These are phyloP conservation scores for Solanum chiquidenum DNA, from an alignment of 257 asterid species.

Conservation along the genomic window DNA sequence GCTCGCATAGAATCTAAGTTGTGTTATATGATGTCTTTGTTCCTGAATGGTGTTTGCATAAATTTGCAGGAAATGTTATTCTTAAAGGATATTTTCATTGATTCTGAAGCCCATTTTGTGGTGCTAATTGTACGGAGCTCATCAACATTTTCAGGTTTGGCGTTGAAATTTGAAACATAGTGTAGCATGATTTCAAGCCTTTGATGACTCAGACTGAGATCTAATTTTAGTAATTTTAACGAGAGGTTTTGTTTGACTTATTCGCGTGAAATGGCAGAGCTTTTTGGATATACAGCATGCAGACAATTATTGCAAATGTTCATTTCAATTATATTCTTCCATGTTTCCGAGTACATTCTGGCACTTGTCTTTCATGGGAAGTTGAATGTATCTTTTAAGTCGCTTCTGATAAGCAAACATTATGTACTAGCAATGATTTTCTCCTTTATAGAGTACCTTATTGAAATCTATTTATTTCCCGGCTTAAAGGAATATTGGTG, in stretches of 20 bases:
- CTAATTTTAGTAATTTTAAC: slow-evolving; percentile 11
- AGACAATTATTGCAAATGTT: slow-evolving; percentile 61
- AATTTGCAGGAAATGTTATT: slow-evolving; percentile 34
- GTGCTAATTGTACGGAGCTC: slow-evolving; percentile 22
- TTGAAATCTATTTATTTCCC: slow-evolving; percentile 29
- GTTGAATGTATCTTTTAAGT: slow-evolving; percentile 39
- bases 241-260: slow-evolving; percentile 9
- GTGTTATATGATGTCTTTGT: not conserved
- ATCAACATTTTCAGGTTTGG: slow-evolving; percentile 40
- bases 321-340: slow-evolving; percentile 58
- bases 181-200: not conserved
- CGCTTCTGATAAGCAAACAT: slow-evolving; percentile 72
- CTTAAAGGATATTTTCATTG: slow-evolving; percentile 15
- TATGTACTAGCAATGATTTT: slow-evolving; percentile 58
- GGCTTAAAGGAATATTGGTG: slow-evolving; percentile 24
- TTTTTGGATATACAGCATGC: slow-evolving; percentile 46
- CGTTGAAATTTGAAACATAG: not conserved
- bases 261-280: slow-evolving; percentile 49
- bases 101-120: slow-evolving; percentile 19
- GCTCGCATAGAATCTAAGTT: not conserved
- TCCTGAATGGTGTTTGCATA: not conserved
- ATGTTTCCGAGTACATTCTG: slow-evolving; percentile 57
- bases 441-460: slow-evolving; percentile 57
- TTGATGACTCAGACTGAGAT: slow-evolving; percentile 9
- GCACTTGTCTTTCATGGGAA: slow-evolving; percentile 62